Base-by-base conservation (phyloP, 2,329 filamentous ascomycete genomes). In the Fusarium sp. region DNA sequence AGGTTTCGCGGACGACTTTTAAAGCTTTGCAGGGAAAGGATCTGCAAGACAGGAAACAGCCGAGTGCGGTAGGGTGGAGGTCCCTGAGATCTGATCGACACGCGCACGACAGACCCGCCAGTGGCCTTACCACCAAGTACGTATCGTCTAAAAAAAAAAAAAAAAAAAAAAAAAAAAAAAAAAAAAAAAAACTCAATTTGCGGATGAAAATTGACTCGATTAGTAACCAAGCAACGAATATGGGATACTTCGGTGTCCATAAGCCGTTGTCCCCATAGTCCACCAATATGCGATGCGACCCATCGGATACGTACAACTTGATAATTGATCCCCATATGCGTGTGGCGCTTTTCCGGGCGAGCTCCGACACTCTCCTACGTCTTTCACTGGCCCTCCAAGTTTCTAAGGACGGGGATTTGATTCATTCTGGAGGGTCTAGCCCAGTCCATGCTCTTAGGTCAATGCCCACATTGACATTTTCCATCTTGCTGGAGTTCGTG, bases 31-130 rank as follows among this genome's bases (percentile, higher is more conserved):
- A 58, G 59, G 57, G 66, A 62, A 72, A 68, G 63, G 70, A 66
- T 73, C 59, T 57, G 37, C 54, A 36, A 59, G 52, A 65, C 66
- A 72, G 69, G 72, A 65, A 61, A 67, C 47, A 72, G 61, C 65
- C 65, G 65, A 71, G 65, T 10, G 68, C 55, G 67, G 69, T 53
- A 65, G 55, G 67, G 70, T 71, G 67, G 71, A 72, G 67, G 72
- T 72, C 72, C 71, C 71, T 73, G 70, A 75, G 72, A 75, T 75
- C 72, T 61, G 72, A 75, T 75, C 72, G 72, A 75, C 68, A 74
- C 60, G 52, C 65, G 72, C 65, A 58, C 62, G 64, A 74, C 61
- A 70, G 61, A 63, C 66, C 71, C 65, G 62, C 61, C 52, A 50
- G 49, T 53, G 62, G 46, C 49, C 52, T 65, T 68, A 53, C 38